Percentiles rank a stretch among this genome's conserved stretches.
Conservation (phyloP, 805 yeast species). For the Komagataella mondaviorum region DNA sequence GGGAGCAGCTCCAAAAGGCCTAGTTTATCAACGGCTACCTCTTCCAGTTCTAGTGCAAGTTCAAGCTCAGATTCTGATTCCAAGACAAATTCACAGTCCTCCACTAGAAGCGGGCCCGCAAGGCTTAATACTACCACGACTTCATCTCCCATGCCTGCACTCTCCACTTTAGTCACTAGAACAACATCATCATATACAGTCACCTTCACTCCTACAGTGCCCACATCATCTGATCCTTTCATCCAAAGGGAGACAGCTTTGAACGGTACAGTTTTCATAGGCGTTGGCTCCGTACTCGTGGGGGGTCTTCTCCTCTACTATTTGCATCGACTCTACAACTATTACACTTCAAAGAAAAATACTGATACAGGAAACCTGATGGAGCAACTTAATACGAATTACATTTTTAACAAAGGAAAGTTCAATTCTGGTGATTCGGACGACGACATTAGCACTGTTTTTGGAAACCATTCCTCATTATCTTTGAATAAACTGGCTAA, state of each 20-base stretch:
- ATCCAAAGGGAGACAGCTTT: slow-evolving; percentile 14
- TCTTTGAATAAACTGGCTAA: background rate
- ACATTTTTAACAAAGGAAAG: slow-evolving; percentile 4
- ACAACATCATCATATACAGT: slow-evolving; percentile 3
- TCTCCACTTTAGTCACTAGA: slow-evolving; percentile 2
- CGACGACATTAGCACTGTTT: background rate
- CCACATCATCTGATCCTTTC: slow-evolving; percentile 17
- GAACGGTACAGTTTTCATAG: slow-evolving; percentile 27
- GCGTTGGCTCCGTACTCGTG: slow-evolving; percentile 22
- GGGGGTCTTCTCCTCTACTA: slow-evolving; percentile 10
- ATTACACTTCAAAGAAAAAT: slow-evolving; percentile 12
- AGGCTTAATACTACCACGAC: background rate
- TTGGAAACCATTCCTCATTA: background rate
- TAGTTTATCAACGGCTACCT: background rate
- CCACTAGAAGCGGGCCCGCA: background rate
- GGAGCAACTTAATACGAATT: slow-evolving; percentile 1
- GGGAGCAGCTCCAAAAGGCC: background rate
- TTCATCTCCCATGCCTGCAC: background rate
- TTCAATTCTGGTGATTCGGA: background rate
- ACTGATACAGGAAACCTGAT: slow-evolving; percentile 5
- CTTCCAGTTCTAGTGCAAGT: background rate
- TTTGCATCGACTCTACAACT: slow-evolving; percentile 11
- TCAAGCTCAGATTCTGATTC: background rate
- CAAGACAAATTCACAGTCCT: background rate
- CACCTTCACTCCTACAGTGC: slow-evolving; percentile 10